Conservation (phyloP, 129 eudicot species). For the Gnaphalium uliginosum region DNA sequence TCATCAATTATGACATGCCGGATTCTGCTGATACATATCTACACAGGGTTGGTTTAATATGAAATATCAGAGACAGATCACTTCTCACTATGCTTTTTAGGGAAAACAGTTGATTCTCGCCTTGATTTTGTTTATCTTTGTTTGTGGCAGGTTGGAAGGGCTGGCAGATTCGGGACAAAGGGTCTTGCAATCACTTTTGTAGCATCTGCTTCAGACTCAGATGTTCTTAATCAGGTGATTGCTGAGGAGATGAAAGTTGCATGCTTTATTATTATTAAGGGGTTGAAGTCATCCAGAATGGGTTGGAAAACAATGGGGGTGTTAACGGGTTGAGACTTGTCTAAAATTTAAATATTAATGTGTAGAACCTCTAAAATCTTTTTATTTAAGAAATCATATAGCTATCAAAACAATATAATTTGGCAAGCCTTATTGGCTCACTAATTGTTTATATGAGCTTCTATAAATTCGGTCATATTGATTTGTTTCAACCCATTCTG, state of each 20-base stretch:
- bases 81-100: not conserved
- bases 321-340: not conserved
- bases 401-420: too few relatives aligned
- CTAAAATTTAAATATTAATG: not conserved
- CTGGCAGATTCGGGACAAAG: slow-evolving; percentile 94
- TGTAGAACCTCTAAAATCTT: not conserved
- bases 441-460: not conserved
- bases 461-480: not conserved
- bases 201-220: slow-evolving; percentile 83
- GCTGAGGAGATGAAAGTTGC: not conserved
- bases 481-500: not conserved
- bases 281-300: not conserved
- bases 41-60: slow-evolving; percentile 55
- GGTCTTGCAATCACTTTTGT: slow-evolving; percentile 98
- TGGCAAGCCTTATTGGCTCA: not conserved
- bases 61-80: not conserved
- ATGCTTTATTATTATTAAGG: not conserved
- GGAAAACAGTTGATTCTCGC: not conserved
- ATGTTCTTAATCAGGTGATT: slow-evolving; percentile 80
- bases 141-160: slow-evolving; percentile 70
- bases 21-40: slow-evolving; percentile 96
- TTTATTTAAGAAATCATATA: too few relatives aligned
- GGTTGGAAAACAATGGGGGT: not conserved
- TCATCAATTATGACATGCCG: slow-evolving; percentile 93
- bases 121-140: not conserved